Conservation (phyloP, 2,329 filamentous ascomycete species). For the Alternaria brassicae region DNA sequence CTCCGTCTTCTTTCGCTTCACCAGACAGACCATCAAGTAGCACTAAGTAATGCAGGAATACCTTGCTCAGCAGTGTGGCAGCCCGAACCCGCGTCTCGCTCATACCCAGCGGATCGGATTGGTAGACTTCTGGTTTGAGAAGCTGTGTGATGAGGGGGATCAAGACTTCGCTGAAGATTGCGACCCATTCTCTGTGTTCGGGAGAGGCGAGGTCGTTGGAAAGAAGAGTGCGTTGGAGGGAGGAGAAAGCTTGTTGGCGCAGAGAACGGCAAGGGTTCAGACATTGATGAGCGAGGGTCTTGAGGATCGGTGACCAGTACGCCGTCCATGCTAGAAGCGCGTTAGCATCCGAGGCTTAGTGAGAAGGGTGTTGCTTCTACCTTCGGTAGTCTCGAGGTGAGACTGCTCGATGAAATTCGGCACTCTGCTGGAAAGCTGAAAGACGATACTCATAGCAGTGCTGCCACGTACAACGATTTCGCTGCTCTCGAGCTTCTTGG, state of each 20-base stretch:
- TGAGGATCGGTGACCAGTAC: slow-evolving; percentile 96
- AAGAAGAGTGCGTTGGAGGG: slow-evolving; percentile 83
- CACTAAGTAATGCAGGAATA: slow-evolving; percentile 92
- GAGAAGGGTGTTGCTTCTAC: slow-evolving; percentile 54
- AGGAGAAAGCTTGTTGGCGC: slow-evolving; percentile 84
- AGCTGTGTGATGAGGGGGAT: slow-evolving; percentile 89
- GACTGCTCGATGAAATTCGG: slow-evolving; percentile 90
- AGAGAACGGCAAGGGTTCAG: slow-evolving; percentile 95
- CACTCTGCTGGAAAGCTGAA: slow-evolving; percentile 80
- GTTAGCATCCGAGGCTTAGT: background rate
- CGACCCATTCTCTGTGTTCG: slow-evolving; percentile 89
- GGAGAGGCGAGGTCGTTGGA: slow-evolving; percentile 83
- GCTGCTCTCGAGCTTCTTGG: slow-evolving; percentile 66
- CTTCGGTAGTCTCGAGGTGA: slow-evolving; percentile 85
- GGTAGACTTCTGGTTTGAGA: slow-evolving; percentile 93
- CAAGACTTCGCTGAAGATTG: slow-evolving; percentile 91
- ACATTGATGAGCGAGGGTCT: slow-evolving; percentile 86
- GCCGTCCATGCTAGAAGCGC: slow-evolving; percentile 79
- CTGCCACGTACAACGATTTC: slow-evolving; percentile 78
- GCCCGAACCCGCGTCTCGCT: slow-evolving; percentile 92
- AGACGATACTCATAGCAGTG: slow-evolving; percentile 81
- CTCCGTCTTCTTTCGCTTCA: slow-evolving; percentile 4
- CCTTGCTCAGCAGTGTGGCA: slow-evolving; percentile 89
- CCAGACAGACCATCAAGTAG: slow-evolving; percentile 74
- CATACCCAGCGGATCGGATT: slow-evolving; percentile 90